Conservation (phyloP, 306 rosid genomes). For the Mimosa bimucronata region DNA sequence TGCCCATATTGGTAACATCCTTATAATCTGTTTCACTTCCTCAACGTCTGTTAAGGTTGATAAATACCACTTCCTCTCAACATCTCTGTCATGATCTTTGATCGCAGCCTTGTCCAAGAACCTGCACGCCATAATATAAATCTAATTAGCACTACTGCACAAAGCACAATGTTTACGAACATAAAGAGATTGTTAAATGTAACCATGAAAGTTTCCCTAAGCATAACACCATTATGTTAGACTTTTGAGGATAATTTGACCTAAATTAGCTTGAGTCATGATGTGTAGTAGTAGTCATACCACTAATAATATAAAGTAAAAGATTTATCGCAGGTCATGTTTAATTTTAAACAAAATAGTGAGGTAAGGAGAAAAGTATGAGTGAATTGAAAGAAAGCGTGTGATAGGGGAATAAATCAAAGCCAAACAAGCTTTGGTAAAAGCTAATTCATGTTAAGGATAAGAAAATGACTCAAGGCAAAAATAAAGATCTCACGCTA, state of each 20-base stretch:
- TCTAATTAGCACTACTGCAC: background rate
- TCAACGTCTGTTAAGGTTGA: constrained; percentile 80
- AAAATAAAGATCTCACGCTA: background rate
- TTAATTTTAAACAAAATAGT: background rate
- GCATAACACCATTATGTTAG: background rate
- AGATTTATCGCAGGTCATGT: background rate
- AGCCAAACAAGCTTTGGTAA: background rate
- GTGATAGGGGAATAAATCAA: no score
- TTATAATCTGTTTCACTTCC: constrained; percentile 69
- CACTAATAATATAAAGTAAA: background rate
- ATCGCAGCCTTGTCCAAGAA: constrained; percentile 89
- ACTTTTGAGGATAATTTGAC: background rate
- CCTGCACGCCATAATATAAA: constrained; percentile 40
- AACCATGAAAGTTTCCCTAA: background rate
- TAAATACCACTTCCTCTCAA: constrained; percentile 60
- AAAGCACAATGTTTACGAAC: background rate
- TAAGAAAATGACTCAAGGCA: background rate
- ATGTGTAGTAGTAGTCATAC: background rate
- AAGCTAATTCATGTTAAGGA: background rate
- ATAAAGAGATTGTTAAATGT: background rate
- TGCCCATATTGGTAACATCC: constrained; percentile 93
- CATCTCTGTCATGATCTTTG: constrained; percentile 24
- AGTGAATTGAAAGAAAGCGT: background rate
- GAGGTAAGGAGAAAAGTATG: no score
- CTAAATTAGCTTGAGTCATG: background rate